Evolutionary conservation across 805 yeast genomes (phyloP).

Genomic region (Saccharomycopsis capsularis): DNA sequence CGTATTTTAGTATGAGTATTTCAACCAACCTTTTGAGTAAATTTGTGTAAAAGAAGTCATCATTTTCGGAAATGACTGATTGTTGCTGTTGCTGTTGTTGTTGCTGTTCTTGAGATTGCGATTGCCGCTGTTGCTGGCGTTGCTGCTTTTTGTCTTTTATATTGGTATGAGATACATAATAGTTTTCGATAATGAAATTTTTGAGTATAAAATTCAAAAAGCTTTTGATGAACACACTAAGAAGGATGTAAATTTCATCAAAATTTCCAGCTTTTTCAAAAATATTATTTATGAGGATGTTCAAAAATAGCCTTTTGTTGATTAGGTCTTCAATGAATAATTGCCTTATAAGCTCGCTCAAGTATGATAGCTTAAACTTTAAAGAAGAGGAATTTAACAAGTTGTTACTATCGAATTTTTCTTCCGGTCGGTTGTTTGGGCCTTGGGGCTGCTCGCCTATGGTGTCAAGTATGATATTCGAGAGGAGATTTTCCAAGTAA

Average conservation of each 20-base stretch:
- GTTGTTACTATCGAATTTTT: neutral
- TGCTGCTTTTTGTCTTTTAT: too few species aligned
- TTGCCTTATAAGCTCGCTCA: conserved; percentile 52
- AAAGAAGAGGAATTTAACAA: conserved; percentile 28
- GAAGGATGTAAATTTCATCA: conserved; percentile 36
- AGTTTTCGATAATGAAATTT: conserved; percentile 9
- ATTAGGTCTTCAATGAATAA: conserved; percentile 63
- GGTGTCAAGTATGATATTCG: neutral
- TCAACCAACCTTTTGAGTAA: conserved; percentile 12
- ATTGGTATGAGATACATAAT: neutral
- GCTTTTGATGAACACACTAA: conserved; percentile 32
- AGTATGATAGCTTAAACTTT: conserved; percentile 51
- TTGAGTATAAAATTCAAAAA: conserved; percentile 10
- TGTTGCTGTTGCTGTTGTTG: neutral
- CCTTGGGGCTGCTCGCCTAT: neutral
- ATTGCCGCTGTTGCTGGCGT: too few species aligned
- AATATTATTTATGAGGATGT: conserved; percentile 50
- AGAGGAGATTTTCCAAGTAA: conserved; percentile 30
- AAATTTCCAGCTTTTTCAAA: conserved; percentile 33
- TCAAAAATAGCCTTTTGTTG: conserved; percentile 53
- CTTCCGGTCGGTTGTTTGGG: neutral
- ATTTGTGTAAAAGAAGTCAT: conserved; percentile 12
- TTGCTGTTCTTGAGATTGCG: neutral
- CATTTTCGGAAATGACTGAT: neutral
- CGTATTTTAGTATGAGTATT: conserved; percentile 15